These are phyloP conservation scores for Yarrowia sp. DNA, from an alignment of 805 yeast genomes.

Conservation along the genomic window DNA sequence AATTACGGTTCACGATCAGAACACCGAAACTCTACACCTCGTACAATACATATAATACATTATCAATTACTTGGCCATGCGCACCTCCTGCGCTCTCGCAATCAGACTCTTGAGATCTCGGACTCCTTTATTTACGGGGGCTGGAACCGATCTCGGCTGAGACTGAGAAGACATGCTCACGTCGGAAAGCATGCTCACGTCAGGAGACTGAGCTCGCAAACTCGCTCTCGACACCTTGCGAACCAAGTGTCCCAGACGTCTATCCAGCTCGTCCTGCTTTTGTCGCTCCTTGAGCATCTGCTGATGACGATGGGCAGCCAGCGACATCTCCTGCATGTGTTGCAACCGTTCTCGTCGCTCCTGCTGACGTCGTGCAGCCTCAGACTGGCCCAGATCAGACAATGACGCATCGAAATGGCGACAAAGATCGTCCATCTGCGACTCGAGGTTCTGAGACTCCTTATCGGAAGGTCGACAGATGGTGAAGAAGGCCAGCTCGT, in stretches of 20 bases:
- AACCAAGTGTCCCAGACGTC: neutral
- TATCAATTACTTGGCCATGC: neutral
- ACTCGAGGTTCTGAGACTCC: constrained; percentile 8
- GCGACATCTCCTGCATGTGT: constrained; percentile 15
- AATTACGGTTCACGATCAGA: too few relatives aligned
- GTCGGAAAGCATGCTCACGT: neutral
- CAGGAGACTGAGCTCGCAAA: neutral
- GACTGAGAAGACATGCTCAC: neutral
- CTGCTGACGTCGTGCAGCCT: neutral
- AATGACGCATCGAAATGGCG: neutral
- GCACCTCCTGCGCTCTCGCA: constrained; percentile 5
- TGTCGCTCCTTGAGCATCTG: constrained; percentile 10
- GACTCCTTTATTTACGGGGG: constrained; percentile 15
- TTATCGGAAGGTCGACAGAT: neutral
- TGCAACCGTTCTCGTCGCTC: neutral
- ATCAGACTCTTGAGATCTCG: constrained; percentile 20
- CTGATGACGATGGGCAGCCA: constrained; percentile 4
- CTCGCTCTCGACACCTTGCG: neutral
- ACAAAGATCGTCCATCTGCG: constrained; percentile 6
- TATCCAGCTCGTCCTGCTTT: constrained; percentile 14
- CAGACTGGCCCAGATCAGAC: neutral
- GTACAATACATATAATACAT: neutral
- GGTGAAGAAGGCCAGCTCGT: neutral
- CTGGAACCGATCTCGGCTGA: neutral
- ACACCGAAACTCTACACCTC: too few relatives aligned